Base-by-base conservation (phyloP, 106 monocot species). In the Dendrobium huoshanense region DNA sequence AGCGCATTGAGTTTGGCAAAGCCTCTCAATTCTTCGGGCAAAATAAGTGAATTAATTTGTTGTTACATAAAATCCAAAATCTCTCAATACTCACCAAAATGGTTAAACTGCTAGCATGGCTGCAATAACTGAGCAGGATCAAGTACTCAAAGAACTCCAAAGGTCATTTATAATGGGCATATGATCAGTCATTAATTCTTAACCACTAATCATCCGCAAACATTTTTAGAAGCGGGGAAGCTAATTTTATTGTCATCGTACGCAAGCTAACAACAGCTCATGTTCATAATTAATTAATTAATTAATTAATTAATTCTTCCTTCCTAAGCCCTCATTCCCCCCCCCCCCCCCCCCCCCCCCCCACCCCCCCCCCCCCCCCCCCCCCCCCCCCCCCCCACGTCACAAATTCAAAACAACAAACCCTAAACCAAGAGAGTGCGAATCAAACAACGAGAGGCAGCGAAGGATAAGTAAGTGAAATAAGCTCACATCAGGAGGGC, bases 401-500 rank as follows among this genome's bases (percentile, higher is more conserved):
- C 51, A 51, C 51, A 51, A 51, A 37, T 37, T 37, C 45, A 45
- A 45, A 1, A 0, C 10, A 13, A 13, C 15, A 51, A 51, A 13
- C 51, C 51, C 16, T 16, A 51, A 15, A 10, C 51, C 15, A 51
- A 51, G 51, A 13, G 51, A 11, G 51, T 51, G 13, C 13, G 2
- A 51, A 51, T 51, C 51, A 51, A 13, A 51, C 51, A 15, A 51
- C 51, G 15, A 51, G 15, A 15, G 10, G 13, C 13, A 37, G 47
- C 24, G 27, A 44, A 37, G 22, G 2, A 20, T 16, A 58, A 67
- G 44, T 78, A 19, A 2, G 9, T 44, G 54, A 24, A 29, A 49
- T 31, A 16, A 20, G 49, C 85, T 87, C 82, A 96, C 96, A 85
- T 96, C 96, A 2, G 88, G 78, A 73, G 96, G 96, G 83, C 96